phyloP scores from a whole-genome alignment of 257 asterid species.

The Catharanthus roseus region DNA sequence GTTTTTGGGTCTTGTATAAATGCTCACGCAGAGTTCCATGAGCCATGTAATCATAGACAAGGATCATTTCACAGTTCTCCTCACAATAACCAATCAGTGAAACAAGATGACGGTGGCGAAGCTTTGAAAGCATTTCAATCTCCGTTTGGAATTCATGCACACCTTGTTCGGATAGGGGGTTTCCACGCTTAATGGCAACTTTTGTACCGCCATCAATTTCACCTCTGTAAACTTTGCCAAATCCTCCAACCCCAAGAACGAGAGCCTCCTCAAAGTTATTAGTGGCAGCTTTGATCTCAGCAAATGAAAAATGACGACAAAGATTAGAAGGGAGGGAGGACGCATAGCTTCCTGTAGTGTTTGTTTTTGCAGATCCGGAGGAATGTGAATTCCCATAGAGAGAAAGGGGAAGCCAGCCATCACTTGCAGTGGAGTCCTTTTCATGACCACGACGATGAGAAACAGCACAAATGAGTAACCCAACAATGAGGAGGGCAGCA shows the following conservation, averaged over 20 bases:
- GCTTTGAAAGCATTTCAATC: slow-evolving; percentile 91
- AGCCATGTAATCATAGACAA: slow-evolving; percentile 88
- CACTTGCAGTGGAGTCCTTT: slow-evolving; percentile 58
- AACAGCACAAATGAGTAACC: slow-evolving; percentile 44
- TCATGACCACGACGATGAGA: slow-evolving; percentile 32
- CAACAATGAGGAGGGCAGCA: slow-evolving; percentile 52
- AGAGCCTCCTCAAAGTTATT: slow-evolving; percentile 70
- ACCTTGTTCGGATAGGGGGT: slow-evolving; percentile 85
- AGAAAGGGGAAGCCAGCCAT: slow-evolving; percentile 89
- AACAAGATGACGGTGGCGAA: slow-evolving; percentile 85
- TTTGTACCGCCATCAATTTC: slow-evolving; percentile 83
- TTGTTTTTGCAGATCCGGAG: slow-evolving; percentile 65
- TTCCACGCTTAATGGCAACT: slow-evolving; percentile 91
- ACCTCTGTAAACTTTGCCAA: slow-evolving; percentile 78
- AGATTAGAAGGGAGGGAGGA: slow-evolving; percentile 85
- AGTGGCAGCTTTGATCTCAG: slow-evolving; percentile 81
- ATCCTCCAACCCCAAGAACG: slow-evolving; percentile 87
- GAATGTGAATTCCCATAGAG: slow-evolving; percentile 81
- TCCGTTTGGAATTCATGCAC: slow-evolving; percentile 88
- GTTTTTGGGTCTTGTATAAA: slow-evolving; percentile 81
- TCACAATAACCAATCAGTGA: slow-evolving; percentile 85
- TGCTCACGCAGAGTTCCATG: slow-evolving; percentile 84
- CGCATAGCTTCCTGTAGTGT: slow-evolving; percentile 72
- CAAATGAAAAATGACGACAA: slow-evolving; percentile 83
- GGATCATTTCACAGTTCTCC: slow-evolving; percentile 88